These are phyloP conservation scores for Gymnopus androsaceus DNA, from an alignment of 1,284 basidiomycete genomes.

Conservation along the genomic window DNA sequence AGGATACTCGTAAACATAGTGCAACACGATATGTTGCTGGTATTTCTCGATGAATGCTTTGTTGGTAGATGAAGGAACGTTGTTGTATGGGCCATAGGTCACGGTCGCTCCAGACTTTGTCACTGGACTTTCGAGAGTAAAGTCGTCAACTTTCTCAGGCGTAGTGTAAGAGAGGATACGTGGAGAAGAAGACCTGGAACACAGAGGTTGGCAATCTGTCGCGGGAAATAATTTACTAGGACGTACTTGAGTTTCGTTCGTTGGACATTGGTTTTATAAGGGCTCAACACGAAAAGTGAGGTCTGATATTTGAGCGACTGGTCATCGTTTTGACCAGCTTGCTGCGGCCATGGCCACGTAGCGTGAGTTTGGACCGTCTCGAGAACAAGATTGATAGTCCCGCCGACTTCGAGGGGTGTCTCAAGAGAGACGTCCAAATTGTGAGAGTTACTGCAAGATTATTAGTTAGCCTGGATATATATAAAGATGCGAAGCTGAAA, in stretches of 20 bases:
- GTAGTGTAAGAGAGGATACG: constrained; percentile 70
- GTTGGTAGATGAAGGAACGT: constrained; percentile 65
- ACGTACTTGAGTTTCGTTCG: constrained; percentile 83
- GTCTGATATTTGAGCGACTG: constrained; percentile 81
- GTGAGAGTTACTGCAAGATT: constrained; percentile 24
- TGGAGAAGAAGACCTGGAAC: constrained; percentile 63
- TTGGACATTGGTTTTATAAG: constrained; percentile 81
- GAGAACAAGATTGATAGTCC: constrained; percentile 73
- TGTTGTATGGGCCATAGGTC: constrained; percentile 86
- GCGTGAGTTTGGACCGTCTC: constrained; percentile 77
- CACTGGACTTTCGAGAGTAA: constrained; percentile 56
- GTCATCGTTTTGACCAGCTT: constrained; percentile 75
- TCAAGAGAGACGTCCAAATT: constrained; percentile 49
- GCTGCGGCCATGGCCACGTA: constrained; percentile 73
- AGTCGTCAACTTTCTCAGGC: constrained; percentile 56
- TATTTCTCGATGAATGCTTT: constrained; percentile 56
- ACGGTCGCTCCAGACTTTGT: constrained; percentile 81
- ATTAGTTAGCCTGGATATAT: constrained; percentile 1
- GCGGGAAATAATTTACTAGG: constrained; percentile 12
- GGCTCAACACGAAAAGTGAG: constrained; percentile 78
- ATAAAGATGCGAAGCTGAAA: constrained; percentile 7
- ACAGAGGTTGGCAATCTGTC: constrained; percentile 12
- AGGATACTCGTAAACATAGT: constrained; percentile 82
- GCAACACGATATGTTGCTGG: constrained; percentile 71
- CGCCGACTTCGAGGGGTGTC: constrained; percentile 42